Evolutionary conservation across 106 monocot species (phyloP).

Genomic region (Narthecium ossifragum): DNA sequence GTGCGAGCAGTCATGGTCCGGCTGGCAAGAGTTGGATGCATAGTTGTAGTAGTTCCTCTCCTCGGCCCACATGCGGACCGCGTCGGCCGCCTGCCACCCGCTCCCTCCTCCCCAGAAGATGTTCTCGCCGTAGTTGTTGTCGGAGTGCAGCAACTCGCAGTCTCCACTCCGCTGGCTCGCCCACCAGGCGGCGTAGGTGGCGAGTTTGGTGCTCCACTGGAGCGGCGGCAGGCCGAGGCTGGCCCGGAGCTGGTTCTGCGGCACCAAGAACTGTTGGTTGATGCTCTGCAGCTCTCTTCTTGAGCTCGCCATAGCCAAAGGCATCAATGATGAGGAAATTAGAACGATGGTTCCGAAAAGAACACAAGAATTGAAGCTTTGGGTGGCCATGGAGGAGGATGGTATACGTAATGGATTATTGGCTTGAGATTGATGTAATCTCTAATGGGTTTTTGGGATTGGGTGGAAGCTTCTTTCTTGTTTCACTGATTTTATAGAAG

Average conservation of each 20-base stretch:
- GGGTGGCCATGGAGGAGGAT: not conserved
- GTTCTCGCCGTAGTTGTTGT: slow-evolving; percentile 25
- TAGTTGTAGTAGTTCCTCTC: slow-evolving; percentile 4
- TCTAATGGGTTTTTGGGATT: too few species aligned
- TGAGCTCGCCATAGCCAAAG: too few species aligned
- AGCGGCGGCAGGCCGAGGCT: not conserved
- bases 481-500: not conserved
- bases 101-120: slow-evolving; percentile 20
- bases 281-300: too few species aligned
- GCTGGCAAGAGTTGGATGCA: not conserved
- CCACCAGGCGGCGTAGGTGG: slow-evolving; percentile 13
- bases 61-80: not conserved
- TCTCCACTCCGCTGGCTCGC: slow-evolving; percentile 8
- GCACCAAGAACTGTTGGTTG: slow-evolving; percentile 1
- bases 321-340: too few species aligned
- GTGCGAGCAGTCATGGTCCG: not conserved
- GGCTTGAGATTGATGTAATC: not conserved
- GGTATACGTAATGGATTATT: too few species aligned
- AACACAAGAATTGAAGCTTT: too few species aligned
- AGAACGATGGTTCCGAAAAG: too few species aligned
- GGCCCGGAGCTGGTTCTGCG: slow-evolving; percentile 4
- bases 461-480: not conserved
- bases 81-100: slow-evolving; percentile 9
- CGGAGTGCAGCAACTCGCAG: slow-evolving; percentile 12
- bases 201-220: slow-evolving; percentile 3